These are phyloP conservation scores for Termitomyces titanicus DNA, from an alignment of 768 basidiomycete genomes.

Conservation along the genomic window DNA sequence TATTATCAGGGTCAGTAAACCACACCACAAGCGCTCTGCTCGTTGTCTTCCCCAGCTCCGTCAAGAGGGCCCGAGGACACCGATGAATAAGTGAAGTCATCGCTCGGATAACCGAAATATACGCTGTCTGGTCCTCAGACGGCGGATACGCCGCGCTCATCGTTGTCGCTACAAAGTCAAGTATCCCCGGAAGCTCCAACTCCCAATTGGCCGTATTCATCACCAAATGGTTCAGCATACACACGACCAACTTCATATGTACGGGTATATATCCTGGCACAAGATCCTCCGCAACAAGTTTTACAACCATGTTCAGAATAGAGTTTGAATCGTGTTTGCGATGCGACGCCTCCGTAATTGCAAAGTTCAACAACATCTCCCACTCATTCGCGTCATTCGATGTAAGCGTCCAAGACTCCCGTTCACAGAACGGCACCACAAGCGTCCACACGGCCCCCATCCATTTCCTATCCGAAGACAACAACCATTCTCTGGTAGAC, in stretches of 20 bases:
- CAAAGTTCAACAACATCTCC: constrained; percentile 51
- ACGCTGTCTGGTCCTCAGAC: constrained; percentile 44
- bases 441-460: constrained; percentile 53
- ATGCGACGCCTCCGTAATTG: constrained; percentile 55
- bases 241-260: constrained; percentile 50
- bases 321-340: constrained; percentile 47
- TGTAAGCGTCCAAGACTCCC: constrained; percentile 18
- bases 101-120: constrained; percentile 62
- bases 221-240: constrained; percentile 53
- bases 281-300: constrained; percentile 25
- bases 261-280: neutral
- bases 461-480: constrained; percentile 40
- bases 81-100: constrained; percentile 49
- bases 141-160: constrained; percentile 66
- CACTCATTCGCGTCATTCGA: constrained; percentile 54
- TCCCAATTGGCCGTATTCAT: constrained; percentile 28
- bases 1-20: constrained; percentile 55
- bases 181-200: constrained; percentile 48
- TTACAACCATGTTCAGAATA: constrained; percentile 57
- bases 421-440: constrained; percentile 55
- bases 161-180: constrained; percentile 59
- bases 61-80: constrained; percentile 35
- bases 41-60: constrained; percentile 30
- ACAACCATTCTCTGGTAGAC: constrained; percentile 57
- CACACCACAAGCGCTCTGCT: constrained; percentile 49